phyloP scores from a whole-genome alignment of 1,139 yeast genomes.

The Pichia sorboxylosa region DNA sequence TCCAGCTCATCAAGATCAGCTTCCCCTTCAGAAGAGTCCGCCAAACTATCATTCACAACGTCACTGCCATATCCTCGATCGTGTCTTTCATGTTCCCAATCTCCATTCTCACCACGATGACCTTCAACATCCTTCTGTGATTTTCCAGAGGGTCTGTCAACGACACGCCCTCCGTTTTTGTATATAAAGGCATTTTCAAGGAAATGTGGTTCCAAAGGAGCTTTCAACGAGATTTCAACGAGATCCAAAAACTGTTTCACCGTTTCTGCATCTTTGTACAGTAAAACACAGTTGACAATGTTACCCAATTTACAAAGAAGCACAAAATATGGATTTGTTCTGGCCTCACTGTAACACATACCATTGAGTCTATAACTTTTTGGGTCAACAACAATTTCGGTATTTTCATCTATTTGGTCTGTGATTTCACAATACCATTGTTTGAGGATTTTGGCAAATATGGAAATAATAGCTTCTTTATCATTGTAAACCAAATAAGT shows the following conservation, averaged over 20 bases:
- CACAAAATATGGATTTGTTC: constrained; percentile 22
- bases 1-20: constrained; percentile 14
- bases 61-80: constrained; percentile 9
- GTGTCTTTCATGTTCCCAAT: constrained; percentile 4
- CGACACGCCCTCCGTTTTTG: constrained; percentile 5
- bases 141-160: too few relatives aligned
- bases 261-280: constrained; percentile 6
- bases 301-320: constrained; percentile 23
- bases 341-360: constrained; percentile 2
- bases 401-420: constrained; percentile 16
- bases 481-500: constrained; percentile 18
- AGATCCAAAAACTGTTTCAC: constrained; percentile 7
- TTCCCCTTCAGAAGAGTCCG: constrained; percentile 10
- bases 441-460: constrained; percentile 8
- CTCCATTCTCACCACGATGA: constrained; percentile 1
- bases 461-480: constrained; percentile 11
- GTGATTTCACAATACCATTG: constrained; percentile 10
- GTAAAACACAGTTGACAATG: constrained; percentile 13
- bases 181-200: constrained; percentile 13
- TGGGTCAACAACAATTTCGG: constrained; percentile 8
- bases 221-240: constrained; percentile 12
- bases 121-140: constrained; percentile 1
- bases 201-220: constrained; percentile 16
- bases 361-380: constrained; percentile 6
- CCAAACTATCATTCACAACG: constrained; percentile 10